A percentile compares a stretch with the other conserved stretches of the same genome.
These are phyloP conservation scores for Myxozyma udenii DNA, from an alignment of 805 yeast species.

Conservation along the genomic window DNA sequence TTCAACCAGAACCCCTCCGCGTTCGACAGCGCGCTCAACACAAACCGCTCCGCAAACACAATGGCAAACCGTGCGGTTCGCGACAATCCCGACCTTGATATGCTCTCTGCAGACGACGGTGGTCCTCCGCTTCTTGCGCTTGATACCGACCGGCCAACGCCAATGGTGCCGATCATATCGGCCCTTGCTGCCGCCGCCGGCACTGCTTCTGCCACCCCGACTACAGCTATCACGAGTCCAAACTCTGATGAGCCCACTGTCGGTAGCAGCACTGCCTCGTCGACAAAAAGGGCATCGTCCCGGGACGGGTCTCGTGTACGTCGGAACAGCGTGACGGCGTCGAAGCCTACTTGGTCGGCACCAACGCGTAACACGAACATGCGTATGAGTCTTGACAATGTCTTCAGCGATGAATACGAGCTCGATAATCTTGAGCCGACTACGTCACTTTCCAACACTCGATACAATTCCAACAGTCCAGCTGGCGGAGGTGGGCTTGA, in stretches of 20 bases:
- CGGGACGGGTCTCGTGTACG: neutral
- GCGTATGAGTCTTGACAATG: constrained; percentile 5
- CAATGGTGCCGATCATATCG: neutral
- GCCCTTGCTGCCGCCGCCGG: neutral
- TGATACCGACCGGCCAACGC: neutral
- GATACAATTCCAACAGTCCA: neutral
- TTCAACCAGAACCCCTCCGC: constrained; percentile 34
- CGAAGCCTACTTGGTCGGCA: neutral
- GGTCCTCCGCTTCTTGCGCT: neutral
- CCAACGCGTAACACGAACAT: neutral
- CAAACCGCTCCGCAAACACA: constrained; percentile 27
- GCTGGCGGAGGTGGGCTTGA: neutral
- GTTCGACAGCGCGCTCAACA: constrained; percentile 29
- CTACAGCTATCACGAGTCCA: neutral
- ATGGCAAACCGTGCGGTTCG: constrained; percentile 10
- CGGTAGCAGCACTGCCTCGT: neutral
- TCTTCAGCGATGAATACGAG: constrained; percentile 6
- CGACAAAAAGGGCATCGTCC: too few relatives aligned
- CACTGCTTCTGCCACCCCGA: neutral
- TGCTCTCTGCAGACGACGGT: neutral
- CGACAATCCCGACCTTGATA: constrained; percentile 1
- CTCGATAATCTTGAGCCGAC: constrained; percentile 5
- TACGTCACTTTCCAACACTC: neutral
- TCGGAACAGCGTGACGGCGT: neutral
- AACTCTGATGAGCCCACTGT: neutral